Percentiles rank a stretch among this genome's conserved stretches.
Evolutionary conservation across 768 basidiomycete species (phyloP).

Genomic region (Auricularia sp.): DNA sequence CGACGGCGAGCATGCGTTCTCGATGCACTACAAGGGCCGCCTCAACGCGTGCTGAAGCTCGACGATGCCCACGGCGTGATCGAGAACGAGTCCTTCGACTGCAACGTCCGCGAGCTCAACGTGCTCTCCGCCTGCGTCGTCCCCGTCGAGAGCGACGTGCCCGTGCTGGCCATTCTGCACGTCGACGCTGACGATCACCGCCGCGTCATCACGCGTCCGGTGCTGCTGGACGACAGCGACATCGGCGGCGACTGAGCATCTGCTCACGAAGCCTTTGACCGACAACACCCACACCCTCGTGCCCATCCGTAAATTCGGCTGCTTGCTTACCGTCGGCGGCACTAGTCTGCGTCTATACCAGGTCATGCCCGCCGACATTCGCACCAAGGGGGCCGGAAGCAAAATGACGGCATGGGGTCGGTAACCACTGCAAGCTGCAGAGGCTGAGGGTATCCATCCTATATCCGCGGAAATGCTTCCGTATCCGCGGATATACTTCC

Average conservation of each 20-base stretch:
- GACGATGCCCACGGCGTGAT: constrained; percentile 22
- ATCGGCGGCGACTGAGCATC: constrained; percentile 21
- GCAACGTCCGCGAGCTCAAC: constrained; percentile 56
- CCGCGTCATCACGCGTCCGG: constrained; percentile 11
- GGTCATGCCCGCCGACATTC: neutral
- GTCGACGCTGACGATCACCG: constrained; percentile 42
- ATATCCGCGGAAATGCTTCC: no score
- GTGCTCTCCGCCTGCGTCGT: constrained; percentile 61
- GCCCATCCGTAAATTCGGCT: constrained; percentile 2
- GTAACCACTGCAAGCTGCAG: no score
- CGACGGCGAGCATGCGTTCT: constrained; percentile 44
- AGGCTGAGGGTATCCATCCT: no score
- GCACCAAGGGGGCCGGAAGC: no score
- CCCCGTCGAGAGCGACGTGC: constrained; percentile 28
- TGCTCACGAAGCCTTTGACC: constrained; percentile 17
- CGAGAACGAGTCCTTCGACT: constrained; percentile 13
- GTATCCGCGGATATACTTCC: no score
- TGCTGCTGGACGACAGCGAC: constrained; percentile 16
- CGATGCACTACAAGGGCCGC: constrained; percentile 59
- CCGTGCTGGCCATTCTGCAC: constrained; percentile 56
- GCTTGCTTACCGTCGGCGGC: constrained; percentile 17
- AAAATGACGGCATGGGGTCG: no score
- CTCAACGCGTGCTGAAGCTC: constrained; percentile 54
- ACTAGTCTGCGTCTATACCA: neutral
- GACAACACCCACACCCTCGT: constrained; percentile 7